phyloP scores from a whole-genome alignment of 306 rosid genomes.

The Erythrophleum fordii region DNA sequence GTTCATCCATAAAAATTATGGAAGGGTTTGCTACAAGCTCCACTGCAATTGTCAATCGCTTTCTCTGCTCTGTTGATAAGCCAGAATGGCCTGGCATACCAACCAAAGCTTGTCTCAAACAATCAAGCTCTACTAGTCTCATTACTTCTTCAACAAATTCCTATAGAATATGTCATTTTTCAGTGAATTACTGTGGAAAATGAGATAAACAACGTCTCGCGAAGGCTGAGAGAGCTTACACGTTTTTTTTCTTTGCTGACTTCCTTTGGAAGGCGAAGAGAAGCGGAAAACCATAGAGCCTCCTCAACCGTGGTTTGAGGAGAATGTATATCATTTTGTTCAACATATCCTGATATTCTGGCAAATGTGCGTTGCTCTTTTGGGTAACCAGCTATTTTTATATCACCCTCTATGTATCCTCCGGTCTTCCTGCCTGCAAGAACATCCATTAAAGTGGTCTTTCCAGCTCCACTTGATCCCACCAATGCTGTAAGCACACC shows the following conservation, averaged over 20 bases:
- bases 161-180: slow-evolving; percentile 47
- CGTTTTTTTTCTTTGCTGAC: slow-evolving; percentile 58
- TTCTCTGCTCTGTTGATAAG: slow-evolving; percentile 87
- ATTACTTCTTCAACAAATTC: slow-evolving; percentile 89
- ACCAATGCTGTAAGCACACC: slow-evolving; percentile 95
- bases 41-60: no score
- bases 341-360: slow-evolving; percentile 56
- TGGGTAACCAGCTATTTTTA: slow-evolving; percentile 81
- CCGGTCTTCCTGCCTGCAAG: slow-evolving; percentile 97
- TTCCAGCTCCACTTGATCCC: slow-evolving; percentile 96
- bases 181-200: slow-evolving; percentile 14
- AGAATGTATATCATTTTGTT: no score
- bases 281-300: slow-evolving; percentile 79
- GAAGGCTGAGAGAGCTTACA: slow-evolving; percentile 46
- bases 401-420: slow-evolving; percentile 84
- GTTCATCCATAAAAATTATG: no score
- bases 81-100: slow-evolving; percentile 90
- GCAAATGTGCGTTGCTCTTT: slow-evolving; percentile 86
- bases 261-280: slow-evolving; percentile 88
- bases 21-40: no score
- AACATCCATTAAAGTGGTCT: slow-evolving; percentile 95
- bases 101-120: slow-evolving; percentile 74
- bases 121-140: slow-evolving; percentile 84
- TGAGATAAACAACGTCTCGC: not conserved
- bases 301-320: slow-evolving; percentile 85